Evolutionary conservation across 2,329 filamentous ascomycete genomes (phyloP), one percentile per base, ranked within the genome.

Genomic region (Neopestalotiopsis sp.): DNA sequence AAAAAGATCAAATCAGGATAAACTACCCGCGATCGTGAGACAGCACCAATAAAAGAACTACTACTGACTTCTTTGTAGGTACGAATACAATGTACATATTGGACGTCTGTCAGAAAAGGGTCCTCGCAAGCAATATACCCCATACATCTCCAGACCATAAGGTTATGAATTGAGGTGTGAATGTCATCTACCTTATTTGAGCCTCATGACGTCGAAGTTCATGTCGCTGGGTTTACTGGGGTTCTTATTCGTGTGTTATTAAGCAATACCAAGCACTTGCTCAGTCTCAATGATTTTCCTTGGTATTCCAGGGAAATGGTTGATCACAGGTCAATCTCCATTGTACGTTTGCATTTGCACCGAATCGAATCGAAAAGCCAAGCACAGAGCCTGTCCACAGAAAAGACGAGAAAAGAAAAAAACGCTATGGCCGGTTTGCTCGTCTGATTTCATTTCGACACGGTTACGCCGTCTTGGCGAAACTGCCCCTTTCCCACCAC

Each of bases 101-200:
- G 3, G 24, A 28, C 24, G 24, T 28, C 24, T 28, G 24, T 28
- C 24, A 28, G 24, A 28, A 28, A 28, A 28, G 24, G n/a, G 17
- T n/a, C 45, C 17, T 17, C 45, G 34, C 30, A 62, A 62, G 20
- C 20, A 62, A 62, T 62, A 14, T 62, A 42, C 4, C 24, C 59
- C 59, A 30, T 30, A 38, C 59, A 62, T n/a, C 17, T 62, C 59
- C 59, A 14, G 59, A 61, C 9, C 17, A 20, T 38, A 61, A 61
- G n/a, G 28, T 61, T 52, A 17, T 4, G 45, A 20, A 17, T 40
- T 38, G 17, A 30, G n/a, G 30, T 61, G 32, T 12, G 28, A 40
- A 7, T 20, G 34, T 9, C 14, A 30, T 20, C 4, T 40, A 61
- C 59, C 34, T 12, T 62, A 42, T 40, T 62, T 62, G 32, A 62